phyloP scores from a whole-genome alignment of 345 rosid genomes.

The Hibiscus mutabilis region DNA sequence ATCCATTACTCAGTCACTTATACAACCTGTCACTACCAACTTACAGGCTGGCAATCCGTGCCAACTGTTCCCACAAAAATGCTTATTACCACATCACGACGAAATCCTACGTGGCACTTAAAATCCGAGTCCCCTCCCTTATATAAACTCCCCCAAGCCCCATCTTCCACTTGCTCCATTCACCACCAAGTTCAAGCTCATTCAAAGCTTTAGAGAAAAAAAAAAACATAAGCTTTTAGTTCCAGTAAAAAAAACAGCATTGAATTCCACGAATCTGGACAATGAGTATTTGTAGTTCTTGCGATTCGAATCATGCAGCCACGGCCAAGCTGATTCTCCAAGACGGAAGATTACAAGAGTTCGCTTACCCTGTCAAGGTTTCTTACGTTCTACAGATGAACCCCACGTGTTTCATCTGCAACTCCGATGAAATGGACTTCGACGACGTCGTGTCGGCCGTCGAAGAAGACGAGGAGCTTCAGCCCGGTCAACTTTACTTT shows the following conservation, averaged over 20 bases:
- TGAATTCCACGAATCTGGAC: background rate
- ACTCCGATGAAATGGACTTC: constrained; percentile 95
- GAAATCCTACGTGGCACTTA: constrained; percentile 34
- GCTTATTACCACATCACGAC: constrained; percentile 19
- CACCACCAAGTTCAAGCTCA: background rate
- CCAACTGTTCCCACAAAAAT: constrained; percentile 11
- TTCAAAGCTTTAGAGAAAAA: background rate
- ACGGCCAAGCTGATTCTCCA: constrained; percentile 78
- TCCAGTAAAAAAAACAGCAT: background rate
- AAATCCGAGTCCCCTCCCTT: background rate
- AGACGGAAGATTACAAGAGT: constrained; percentile 84
- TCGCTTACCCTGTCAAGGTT: constrained; percentile 63
- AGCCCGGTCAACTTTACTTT: constrained; percentile 81
- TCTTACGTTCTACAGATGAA: constrained; percentile 54
- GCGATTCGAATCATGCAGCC: constrained; percentile 54
- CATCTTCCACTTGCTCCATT: background rate
- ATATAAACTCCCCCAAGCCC: background rate
- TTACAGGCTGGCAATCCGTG: constrained; percentile 56
- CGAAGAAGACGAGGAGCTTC: constrained; percentile 62
- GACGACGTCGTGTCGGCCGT: constrained; percentile 65
- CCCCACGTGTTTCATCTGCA: constrained; percentile 67
- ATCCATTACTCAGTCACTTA: too few species aligned
- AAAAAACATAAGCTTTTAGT: background rate
- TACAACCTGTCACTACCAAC: constrained; percentile 49
- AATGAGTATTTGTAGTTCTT: constrained; percentile 91